These are phyloP conservation scores for Cucumis sativus DNA, from an alignment of 306 rosid genomes.

Conservation along the genomic window DNA sequence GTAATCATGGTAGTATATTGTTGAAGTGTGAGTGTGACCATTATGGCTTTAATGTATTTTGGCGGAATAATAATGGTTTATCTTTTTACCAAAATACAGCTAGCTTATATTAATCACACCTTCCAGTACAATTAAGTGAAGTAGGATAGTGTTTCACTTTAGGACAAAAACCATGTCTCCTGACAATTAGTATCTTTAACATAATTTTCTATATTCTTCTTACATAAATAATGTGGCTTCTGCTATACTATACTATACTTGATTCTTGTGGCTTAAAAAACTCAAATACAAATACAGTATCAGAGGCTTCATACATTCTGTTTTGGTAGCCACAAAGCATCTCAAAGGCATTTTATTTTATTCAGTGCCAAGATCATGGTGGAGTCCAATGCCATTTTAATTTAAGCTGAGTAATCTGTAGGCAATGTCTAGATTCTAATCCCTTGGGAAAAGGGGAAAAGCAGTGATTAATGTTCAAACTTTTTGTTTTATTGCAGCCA, in stretches of 20 bases:
- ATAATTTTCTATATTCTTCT: neutral
- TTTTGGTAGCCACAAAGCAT: neutral
- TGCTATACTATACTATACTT: neutral
- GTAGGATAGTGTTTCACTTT: neutral
- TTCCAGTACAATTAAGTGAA: neutral
- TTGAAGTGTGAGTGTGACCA: neutral
- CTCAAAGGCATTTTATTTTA: neutral
- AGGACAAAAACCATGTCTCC: neutral
- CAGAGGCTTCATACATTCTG: too few species aligned
- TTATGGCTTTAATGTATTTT: neutral
- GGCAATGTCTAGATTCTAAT: conserved; percentile 9
- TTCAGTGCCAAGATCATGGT: neutral
- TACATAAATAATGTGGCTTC: neutral
- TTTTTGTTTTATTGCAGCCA: neutral
- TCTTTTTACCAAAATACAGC: neutral
- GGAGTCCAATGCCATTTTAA: neutral
- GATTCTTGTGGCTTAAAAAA: neutral
- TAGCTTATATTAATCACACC: neutral
- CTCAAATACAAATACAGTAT: too few species aligned
- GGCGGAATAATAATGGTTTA: neutral
- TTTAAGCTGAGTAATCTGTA: neutral
- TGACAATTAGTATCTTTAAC: neutral
- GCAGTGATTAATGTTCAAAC: neutral
- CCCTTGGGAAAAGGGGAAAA: neutral
- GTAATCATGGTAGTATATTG: neutral